Conservation (phyloP, 768 basidiomycete species). For the Boletellus emodensis region DNA sequence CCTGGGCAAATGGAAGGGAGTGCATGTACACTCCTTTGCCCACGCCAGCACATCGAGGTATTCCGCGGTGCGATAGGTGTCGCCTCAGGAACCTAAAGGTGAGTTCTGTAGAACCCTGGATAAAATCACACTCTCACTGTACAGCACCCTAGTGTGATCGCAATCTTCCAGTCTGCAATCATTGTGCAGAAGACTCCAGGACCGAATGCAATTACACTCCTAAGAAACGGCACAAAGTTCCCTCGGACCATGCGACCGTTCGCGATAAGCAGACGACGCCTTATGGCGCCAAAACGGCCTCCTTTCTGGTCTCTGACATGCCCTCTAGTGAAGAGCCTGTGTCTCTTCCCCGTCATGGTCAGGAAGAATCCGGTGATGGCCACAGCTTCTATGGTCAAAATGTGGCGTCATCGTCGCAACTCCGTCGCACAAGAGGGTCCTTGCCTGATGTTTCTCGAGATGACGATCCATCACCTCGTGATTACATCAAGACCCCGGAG, state of each 20-base stretch:
- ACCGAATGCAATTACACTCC: constrained; percentile 70
- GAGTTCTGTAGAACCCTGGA: constrained; percentile 12
- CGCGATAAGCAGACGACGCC: constrained; percentile 37
- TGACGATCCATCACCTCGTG: constrained; percentile 13
- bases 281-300: constrained; percentile 46
- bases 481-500: constrained; percentile 23
- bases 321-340: constrained; percentile 31
- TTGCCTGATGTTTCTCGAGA: constrained; percentile 18
- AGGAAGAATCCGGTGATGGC: constrained; percentile 27
- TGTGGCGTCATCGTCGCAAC: constrained; percentile 35
- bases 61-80: constrained; percentile 70
- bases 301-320: constrained; percentile 44
- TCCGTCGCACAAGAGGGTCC: constrained; percentile 23
- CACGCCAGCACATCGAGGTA: constrained; percentile 71
- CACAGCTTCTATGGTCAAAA: constrained; percentile 50
- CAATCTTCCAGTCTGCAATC: constrained; percentile 67
- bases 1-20: constrained; percentile 58
- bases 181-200: constrained; percentile 50
- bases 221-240: constrained; percentile 60
- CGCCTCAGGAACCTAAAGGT: constrained; percentile 66
- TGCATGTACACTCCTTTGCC: constrained; percentile 73
- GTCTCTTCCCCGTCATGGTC: constrained; percentile 12
- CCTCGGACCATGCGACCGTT: constrained; percentile 37
- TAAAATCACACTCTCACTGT: not conserved
- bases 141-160: constrained; percentile 55